Evolutionary conservation across 2,329 filamentous ascomycete species (phyloP), one percentile per base, ranked within the genome.

Genomic region (Diaporthe humulicola): DNA sequence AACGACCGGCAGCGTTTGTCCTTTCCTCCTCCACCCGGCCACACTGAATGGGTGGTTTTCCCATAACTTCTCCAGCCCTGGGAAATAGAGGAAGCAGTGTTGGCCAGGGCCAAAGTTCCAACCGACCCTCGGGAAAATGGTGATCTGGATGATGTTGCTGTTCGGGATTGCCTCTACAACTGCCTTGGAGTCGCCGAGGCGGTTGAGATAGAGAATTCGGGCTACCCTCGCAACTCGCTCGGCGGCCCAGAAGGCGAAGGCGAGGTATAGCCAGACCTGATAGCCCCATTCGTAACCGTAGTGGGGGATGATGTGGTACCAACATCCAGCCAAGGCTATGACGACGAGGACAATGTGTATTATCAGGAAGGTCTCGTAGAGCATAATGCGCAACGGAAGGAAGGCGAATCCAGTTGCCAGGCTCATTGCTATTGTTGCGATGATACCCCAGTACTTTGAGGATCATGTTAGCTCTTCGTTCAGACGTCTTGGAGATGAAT

Each of bases 261-360:
- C 64, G 17, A 69, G 36, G 5, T 69, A 69, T 3, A 69, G 48
- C 64, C 64, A 69, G 15, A 69, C 64, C 48, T 69, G 64, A n/a
- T 69, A 69, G 22, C 64, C 64, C 28, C 28, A 69, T n/a, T 38
- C 64, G 33, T 69, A 69, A 19, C 64, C 64, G 33, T 40, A 69
- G n/a, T 69, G 64, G 9, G 48, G 64, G 22, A 69, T 54, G 33
- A 69, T 69, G 10, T 69, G 64, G 17, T 69, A 69, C 64, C 64
- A 69, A 10, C 64, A 69, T 7, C 64, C 86, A 42, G 87, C 79
- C 0, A 91, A 78, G 0, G 89, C 79, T 0, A 89, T 79, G 12
- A 90, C 79, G 0, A 90, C 87, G 22, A 92, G 81, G 4, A 84
- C 80, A 9, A 91, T 89, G 74, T 92, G 88, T 0, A 87, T 58